Base-by-base conservation (phyloP, 768 basidiomycete species). In the Amanita inopinata region DNA sequence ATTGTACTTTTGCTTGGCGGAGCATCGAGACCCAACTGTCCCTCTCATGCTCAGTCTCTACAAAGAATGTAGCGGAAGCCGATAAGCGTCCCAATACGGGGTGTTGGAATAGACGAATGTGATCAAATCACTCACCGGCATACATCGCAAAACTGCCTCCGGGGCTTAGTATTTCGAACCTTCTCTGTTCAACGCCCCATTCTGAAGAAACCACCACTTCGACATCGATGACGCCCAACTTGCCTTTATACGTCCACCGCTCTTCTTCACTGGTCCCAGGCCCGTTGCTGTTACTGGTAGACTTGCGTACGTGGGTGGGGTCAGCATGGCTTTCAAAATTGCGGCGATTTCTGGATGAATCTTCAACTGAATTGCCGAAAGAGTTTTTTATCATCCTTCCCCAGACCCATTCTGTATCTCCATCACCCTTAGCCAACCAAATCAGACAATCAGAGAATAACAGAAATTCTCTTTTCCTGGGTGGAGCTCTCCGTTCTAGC, bases 381-480 rank as follows among this genome's bases (percentile, higher is more conserved):
- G 35, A 20, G 20, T n/a, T 37, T n/a, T 10, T n/a, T 9, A 32
- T 3, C 18, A 15, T 20, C 18, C 14, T 22, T 20, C 33, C 17
- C 41, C 41, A 43, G 10, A 20, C 27, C 42, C 42, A 43, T 11
- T 43, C 40, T 17, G 18, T 5, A 6, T 45, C 44, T 1, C 30
- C 55, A 35, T 75, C 76, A 31, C 68, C 76, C 33, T 61, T 65
- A 12, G 76, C 74, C 15, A 90, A 67, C 85, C 86, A 89, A 25
- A 92, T 52, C 24, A 93, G 60, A 49, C 78, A 79, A 59, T 93
- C 90, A 10, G 80, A 83, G 56, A 92, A 87, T 0, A 93, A 69
- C 7, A 92, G 63, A 55, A 92, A 85, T 49, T 85, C 81, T 25
- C 81, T 70, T 45, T 75, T 70, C 38, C 73, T 57, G 10, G 74